Evolutionary conservation across 2,329 filamentous ascomycete genomes (phyloP).

Genomic region (Mollisia scopiformis): DNA sequence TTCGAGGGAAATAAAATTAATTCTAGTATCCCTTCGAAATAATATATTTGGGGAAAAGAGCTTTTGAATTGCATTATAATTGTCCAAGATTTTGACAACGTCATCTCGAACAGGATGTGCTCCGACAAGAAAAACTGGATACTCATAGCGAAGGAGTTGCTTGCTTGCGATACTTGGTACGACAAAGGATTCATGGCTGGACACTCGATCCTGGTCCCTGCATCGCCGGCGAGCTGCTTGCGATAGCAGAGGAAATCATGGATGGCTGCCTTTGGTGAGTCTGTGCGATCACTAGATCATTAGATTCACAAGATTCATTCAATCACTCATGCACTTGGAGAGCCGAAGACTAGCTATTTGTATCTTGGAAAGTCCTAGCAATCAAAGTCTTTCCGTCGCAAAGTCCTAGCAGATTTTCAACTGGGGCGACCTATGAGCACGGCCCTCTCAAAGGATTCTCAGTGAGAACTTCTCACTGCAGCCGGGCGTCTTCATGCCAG

Average conservation of each 20-base stretch:
- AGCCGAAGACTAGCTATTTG: background rate
- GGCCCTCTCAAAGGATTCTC: background rate
- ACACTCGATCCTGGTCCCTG: background rate
- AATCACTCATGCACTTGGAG: no score
- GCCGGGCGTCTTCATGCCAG: no score
- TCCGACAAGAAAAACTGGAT: no score
- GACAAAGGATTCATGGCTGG: background rate
- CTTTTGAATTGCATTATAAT: no score
- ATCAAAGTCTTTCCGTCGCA: background rate
- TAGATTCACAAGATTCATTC: no score
- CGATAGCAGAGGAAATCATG: background rate
- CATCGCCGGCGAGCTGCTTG: background rate
- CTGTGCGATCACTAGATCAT: background rate
- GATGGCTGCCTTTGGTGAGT: background rate
- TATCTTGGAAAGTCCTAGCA: background rate
- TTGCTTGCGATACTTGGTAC: background rate
- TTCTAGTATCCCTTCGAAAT: no score
- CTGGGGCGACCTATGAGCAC: background rate
- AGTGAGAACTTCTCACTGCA: no score
- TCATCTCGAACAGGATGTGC: no score
- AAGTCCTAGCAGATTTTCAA: background rate
- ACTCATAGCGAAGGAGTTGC: background rate
- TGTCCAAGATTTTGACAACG: background rate
- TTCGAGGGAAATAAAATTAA: no score
- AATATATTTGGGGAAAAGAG: no score